Conservation (phyloP, 2,329 filamentous ascomycete species). For the Verticillium albo-atrum region DNA sequence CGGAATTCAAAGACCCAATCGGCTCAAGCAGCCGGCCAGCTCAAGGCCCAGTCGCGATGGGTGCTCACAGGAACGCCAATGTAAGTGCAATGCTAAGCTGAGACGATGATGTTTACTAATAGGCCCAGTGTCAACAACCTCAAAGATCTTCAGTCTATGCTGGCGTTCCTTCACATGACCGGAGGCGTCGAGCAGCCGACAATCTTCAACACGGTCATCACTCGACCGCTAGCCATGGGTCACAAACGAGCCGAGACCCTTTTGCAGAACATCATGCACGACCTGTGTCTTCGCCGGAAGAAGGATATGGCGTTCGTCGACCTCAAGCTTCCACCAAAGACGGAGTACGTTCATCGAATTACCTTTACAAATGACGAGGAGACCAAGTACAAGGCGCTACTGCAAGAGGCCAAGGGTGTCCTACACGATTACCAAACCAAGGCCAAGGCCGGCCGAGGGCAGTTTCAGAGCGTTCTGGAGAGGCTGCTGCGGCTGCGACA, state of each 20-base stretch:
- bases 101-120: constrained; percentile 8
- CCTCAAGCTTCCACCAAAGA: constrained; percentile 70
- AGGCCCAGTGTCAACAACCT: constrained; percentile 63
- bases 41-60: constrained; percentile 73
- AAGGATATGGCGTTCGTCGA: constrained; percentile 90
- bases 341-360: constrained; percentile 73
- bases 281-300: constrained; percentile 73
- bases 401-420: constrained; percentile 66
- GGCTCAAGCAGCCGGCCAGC: constrained; percentile 60
- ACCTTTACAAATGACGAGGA: constrained; percentile 69
- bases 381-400: constrained; percentile 70
- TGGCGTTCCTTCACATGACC: constrained; percentile 71
- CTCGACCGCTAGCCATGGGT: constrained; percentile 59
- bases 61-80: constrained; percentile 78
- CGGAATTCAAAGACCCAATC: constrained; percentile 72
- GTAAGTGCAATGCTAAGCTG: constrained; percentile 26
- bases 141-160: constrained; percentile 73
- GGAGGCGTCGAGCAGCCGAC: constrained; percentile 70
- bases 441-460: constrained; percentile 40
- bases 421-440: constrained; percentile 54
- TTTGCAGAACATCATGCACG: constrained; percentile 73
- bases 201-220: constrained; percentile 69
- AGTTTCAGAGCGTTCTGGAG: constrained; percentile 74
- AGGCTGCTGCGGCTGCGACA: constrained; percentile 79
- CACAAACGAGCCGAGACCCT: constrained; percentile 56